A percentile compares a stretch with the other conserved stretches of the same genome.
Evolutionary conservation across 1,139 yeast species (phyloP).

Genomic region (Hansenula sp.): DNA sequence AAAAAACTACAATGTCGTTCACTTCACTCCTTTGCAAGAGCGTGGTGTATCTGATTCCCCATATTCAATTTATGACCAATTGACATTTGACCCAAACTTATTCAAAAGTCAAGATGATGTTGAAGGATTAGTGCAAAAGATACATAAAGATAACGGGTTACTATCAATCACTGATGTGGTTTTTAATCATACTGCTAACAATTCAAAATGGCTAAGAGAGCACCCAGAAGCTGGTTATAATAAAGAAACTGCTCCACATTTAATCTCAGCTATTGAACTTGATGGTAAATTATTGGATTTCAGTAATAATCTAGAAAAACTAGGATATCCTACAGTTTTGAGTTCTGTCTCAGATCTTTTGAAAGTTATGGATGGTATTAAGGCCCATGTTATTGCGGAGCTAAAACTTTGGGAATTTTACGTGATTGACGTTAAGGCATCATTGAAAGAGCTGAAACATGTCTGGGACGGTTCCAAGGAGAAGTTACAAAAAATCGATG

Average conservation of each 20-base stretch:
- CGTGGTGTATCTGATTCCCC: conserved; percentile 92
- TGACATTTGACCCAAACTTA: conserved; percentile 62
- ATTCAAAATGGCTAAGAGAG: conserved; percentile 78
- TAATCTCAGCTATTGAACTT: conserved; percentile 77
- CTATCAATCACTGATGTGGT: conserved; percentile 88
- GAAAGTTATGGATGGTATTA: conserved; percentile 60
- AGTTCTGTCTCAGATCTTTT: conserved; percentile 49
- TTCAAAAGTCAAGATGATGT: conserved; percentile 53
- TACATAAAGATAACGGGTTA: conserved; percentile 56
- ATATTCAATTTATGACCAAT: conserved; percentile 85
- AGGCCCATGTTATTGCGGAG: conserved; percentile 59
- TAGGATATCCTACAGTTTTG: conserved; percentile 60
- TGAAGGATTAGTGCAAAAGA: conserved; percentile 37
- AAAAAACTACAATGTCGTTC: conserved; percentile 93
- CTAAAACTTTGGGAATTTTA: conserved; percentile 86
- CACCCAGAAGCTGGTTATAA: conserved; percentile 94
- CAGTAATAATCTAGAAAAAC: conserved; percentile 47
- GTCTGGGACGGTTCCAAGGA: conserved; percentile 19
- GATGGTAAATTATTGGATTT: conserved; percentile 67
- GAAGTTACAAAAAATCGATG: conserved; percentile 27
- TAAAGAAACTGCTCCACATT: conserved; percentile 82
- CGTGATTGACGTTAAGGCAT: conserved; percentile 52
- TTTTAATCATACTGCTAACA: conserved; percentile 90
- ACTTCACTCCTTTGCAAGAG: conserved; percentile 88
- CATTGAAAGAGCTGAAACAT: conserved; percentile 25